Evolutionary conservation across 2,329 filamentous ascomycete species (phyloP).

Genomic region (Xylariaceae sp.): DNA sequence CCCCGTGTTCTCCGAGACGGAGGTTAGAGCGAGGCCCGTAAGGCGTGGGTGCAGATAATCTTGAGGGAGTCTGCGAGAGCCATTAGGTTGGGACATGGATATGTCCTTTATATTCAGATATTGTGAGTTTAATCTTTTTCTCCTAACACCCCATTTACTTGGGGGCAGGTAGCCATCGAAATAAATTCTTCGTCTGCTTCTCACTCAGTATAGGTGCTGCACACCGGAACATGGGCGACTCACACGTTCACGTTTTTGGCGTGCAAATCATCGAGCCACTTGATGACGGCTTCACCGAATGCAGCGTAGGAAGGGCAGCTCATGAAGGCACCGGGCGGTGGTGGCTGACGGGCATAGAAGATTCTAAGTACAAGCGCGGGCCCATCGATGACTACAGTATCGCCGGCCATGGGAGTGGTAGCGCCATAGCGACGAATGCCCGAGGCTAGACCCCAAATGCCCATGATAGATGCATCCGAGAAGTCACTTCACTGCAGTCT

Average conservation of each 20-base stretch:
- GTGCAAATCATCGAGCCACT: conserved; percentile 62
- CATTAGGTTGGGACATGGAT: conserved; percentile 35
- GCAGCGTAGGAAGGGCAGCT: conserved; percentile 61
- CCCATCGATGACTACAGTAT: conserved; percentile 65
- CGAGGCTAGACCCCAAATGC: conserved; percentile 55
- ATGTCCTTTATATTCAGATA: conserved; percentile 55
- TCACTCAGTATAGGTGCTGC: conserved; percentile 36
- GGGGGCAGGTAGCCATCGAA: conserved; percentile 82
- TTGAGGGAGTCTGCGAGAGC: conserved; percentile 19
- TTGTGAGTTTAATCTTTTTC: conserved; percentile 57
- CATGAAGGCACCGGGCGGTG: conserved; percentile 42
- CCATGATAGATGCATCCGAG: conserved; percentile 42
- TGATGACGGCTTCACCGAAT: conserved; percentile 56
- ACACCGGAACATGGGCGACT: conserved; percentile 23
- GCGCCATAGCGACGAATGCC: conserved; percentile 53
- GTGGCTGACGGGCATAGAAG: conserved; percentile 49
- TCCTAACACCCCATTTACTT: conserved; percentile 61
- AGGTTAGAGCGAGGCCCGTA: too few relatives aligned
- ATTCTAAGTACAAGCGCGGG: conserved; percentile 76
- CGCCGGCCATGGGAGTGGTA: conserved; percentile 38
- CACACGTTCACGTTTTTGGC: conserved; percentile 61
- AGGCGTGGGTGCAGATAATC: too few relatives aligned
- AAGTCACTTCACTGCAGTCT: background rate
- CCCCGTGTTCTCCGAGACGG: too few relatives aligned
- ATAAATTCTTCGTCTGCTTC: conserved; percentile 59